Evolutionary conservation across 2,329 filamentous ascomycete species (phyloP).

Genomic region (Orbilia oligospora): DNA sequence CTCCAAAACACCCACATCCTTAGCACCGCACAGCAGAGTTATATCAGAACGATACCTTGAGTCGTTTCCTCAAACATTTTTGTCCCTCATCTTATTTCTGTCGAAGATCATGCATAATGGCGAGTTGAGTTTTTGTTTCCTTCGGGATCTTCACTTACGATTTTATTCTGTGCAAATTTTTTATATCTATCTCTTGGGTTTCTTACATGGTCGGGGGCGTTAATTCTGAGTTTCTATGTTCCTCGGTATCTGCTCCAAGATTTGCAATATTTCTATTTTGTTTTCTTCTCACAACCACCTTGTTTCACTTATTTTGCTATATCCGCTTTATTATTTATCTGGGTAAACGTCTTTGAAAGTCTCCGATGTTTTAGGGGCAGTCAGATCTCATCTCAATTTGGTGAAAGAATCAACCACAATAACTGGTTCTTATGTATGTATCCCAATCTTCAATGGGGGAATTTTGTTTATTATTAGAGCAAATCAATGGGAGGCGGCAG

Average conservation of each 20-base stretch:
- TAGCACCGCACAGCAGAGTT: background rate
- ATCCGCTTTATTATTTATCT: constrained; percentile 46
- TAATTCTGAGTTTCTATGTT: constrained; percentile 33
- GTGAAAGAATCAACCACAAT: constrained; percentile 48
- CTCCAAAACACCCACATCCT: constrained; percentile 46
- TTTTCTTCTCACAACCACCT: constrained; percentile 52
- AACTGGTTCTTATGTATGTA: constrained; percentile 49
- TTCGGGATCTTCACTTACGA: constrained; percentile 25
- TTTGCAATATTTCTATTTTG: constrained; percentile 17
- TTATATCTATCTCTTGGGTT: constrained; percentile 21
- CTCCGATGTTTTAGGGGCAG: constrained; percentile 51
- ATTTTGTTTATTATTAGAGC: constrained; percentile 27
- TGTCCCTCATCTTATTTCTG: constrained; percentile 15
- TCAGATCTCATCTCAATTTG: constrained; percentile 31
- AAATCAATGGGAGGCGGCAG: constrained; percentile 26
- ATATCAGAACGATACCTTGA: background rate
- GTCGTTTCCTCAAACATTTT: background rate
- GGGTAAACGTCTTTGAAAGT: constrained; percentile 47
- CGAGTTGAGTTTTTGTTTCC: constrained; percentile 31
- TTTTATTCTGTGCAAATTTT: constrained; percentile 21
- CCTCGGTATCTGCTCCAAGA: constrained; percentile 28
- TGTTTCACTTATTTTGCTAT: constrained; percentile 49
- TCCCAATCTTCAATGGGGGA: constrained; percentile 47
- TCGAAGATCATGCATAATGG: constrained; percentile 49
- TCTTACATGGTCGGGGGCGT: constrained; percentile 56